Percentiles rank a stretch among this genome's conserved stretches.
Evolutionary conservation across 306 rosid species (phyloP).

Genomic region (Medicago lupulina): DNA sequence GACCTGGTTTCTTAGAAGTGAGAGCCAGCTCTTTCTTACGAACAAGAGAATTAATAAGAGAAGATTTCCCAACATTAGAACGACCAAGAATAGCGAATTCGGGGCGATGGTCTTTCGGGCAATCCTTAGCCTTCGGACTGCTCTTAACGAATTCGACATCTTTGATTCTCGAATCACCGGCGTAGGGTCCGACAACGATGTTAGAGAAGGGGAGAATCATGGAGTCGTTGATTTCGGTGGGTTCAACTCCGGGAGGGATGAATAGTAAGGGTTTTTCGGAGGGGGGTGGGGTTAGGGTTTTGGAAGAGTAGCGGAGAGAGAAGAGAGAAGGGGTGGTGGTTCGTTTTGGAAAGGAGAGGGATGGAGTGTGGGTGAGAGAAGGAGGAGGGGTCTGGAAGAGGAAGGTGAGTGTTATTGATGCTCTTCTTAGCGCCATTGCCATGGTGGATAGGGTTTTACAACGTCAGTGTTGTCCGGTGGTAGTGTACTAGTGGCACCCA

Average conservation of each 20-base stretch:
- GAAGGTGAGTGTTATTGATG: slow-evolving; percentile 35
- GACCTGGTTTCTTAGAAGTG: slow-evolving; percentile 95
- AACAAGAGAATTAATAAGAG: slow-evolving; percentile 86
- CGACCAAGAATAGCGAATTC: slow-evolving; percentile 93
- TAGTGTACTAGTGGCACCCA: background rate
- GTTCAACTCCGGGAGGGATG: slow-evolving; percentile 78
- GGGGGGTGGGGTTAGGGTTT: slow-evolving; percentile 42
- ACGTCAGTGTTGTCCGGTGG: background rate
- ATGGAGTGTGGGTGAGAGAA: slow-evolving; percentile 19
- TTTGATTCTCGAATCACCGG: slow-evolving; percentile 79
- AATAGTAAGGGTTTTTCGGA: slow-evolving; percentile 55
- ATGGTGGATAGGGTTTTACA: background rate
- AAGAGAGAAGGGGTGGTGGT: slow-evolving; percentile 28
- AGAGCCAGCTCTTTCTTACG: slow-evolving; percentile 90
- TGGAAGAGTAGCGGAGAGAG: slow-evolving; percentile 52
- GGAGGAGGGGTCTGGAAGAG: slow-evolving; percentile 43
- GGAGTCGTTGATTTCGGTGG: slow-evolving; percentile 60
- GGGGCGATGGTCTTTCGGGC: slow-evolving; percentile 75
- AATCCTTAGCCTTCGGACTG: slow-evolving; percentile 73
- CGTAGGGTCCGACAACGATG: slow-evolving; percentile 85
- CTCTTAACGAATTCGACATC: slow-evolving; percentile 89
- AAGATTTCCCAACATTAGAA: slow-evolving; percentile 93
- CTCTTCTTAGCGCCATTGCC: slow-evolving; percentile 56
- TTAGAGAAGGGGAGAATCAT: slow-evolving; percentile 80
- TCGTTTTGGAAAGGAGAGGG: slow-evolving; percentile 35